phyloP scores from a whole-genome alignment of 176 grass and related monocot genomes.

The Musa troglodytarum region DNA sequence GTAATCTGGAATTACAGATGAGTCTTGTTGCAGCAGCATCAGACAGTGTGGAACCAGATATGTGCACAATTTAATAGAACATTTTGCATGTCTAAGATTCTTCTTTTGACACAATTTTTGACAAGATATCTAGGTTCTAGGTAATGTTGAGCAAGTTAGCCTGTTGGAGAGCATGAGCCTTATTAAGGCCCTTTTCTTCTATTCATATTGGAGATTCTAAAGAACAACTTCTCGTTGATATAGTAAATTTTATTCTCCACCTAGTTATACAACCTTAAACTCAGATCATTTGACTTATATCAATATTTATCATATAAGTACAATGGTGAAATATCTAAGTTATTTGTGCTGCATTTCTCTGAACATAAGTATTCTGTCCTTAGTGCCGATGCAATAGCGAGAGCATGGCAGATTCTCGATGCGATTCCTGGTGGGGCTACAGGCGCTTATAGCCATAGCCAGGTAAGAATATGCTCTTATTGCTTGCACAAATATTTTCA shows the following conservation, averaged over 20 bases:
- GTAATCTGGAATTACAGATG: background rate
- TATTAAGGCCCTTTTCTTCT: background rate
- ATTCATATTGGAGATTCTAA: background rate
- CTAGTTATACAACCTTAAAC: background rate
- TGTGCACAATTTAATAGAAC: background rate
- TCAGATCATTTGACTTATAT: background rate
- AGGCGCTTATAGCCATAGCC: constrained; percentile 93
- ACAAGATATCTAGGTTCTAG: background rate
- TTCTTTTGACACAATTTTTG: background rate
- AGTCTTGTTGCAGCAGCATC: background rate
- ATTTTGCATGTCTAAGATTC: background rate
- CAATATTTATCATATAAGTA: background rate
- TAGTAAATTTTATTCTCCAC: background rate
- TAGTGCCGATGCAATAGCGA: constrained; percentile 80
- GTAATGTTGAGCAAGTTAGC: background rate
- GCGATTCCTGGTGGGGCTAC: constrained; percentile 80
- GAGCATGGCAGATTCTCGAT: constrained; percentile 60
- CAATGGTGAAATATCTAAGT: background rate
- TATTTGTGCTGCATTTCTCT: background rate
- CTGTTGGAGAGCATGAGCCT: background rate
- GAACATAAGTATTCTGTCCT: background rate
- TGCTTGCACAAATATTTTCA: constrained; percentile 17
- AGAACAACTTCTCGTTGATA: background rate
- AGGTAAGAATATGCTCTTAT: constrained; percentile 38
- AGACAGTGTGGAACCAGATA: background rate